These are phyloP conservation scores for Leishmania amazonensis DNA, from an alignment of 208 protist species.

Conservation along the genomic window DNA sequence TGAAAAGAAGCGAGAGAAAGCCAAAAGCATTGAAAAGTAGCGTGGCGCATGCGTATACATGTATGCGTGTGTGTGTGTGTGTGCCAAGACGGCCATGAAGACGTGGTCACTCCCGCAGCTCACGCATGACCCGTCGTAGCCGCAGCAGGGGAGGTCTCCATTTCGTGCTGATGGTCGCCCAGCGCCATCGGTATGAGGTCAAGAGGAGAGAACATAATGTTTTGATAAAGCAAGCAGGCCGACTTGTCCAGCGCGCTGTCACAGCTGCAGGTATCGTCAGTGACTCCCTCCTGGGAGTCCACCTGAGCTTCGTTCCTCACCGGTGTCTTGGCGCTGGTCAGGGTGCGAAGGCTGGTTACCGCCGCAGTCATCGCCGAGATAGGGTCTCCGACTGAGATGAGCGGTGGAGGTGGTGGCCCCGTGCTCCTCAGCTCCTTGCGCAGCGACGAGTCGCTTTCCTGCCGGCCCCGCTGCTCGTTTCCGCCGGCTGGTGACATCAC, in stretches of 20 bases:
- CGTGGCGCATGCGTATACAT: not conserved
- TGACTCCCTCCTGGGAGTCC: conserved; percentile 12
- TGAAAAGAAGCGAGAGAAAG: not conserved
- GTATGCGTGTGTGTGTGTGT: not conserved
- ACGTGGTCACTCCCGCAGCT: not conserved
- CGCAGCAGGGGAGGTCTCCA: conserved; percentile 21
- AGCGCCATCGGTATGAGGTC: conserved; percentile 6
- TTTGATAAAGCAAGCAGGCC: not conserved
- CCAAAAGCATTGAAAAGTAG: not conserved
- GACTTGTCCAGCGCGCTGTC: conserved; percentile 20
- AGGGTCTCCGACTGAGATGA: not conserved
- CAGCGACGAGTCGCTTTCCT: not conserved
- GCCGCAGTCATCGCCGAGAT: not conserved
- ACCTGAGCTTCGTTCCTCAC: not conserved
- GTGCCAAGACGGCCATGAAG: not conserved
- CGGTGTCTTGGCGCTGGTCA: not conserved
- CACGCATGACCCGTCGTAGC: not conserved
- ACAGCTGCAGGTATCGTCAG: conserved; percentile 16
- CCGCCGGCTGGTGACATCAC: not conserved
- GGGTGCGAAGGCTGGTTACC: not conserved
- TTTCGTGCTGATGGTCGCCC: conserved; percentile 1
- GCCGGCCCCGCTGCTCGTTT: not conserved
- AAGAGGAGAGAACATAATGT: conserved; percentile 20
- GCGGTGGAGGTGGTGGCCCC: not conserved
- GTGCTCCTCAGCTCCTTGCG: not conserved